Evolutionary conservation across 495 filamentous ascomycete species (phyloP), one percentile per base, ranked within the genome.

Genomic region (Chaetomidium leptoderma): DNA sequence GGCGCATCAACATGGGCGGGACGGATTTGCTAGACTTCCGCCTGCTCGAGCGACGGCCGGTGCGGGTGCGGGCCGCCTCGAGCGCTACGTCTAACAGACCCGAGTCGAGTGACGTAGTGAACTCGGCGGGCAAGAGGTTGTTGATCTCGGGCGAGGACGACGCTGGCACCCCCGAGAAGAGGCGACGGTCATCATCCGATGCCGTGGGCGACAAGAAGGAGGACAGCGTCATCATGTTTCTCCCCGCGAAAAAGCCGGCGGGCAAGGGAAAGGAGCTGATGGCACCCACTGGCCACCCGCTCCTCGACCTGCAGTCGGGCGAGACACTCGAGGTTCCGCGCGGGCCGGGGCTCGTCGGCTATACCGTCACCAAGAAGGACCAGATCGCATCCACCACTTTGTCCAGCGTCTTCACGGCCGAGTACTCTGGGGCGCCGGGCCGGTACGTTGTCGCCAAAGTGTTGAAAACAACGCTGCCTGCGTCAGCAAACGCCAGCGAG

Each of bases 381-480:
- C 71, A 70, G 17, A 77, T 79, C 40, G 75, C 75, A 3, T 65
- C 67, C n/a, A 74, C 76, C 3, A 66, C 65, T 9, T 66, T 74
- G 10, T 78, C 77, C 16, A 72, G 73, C 16, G 77, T 79, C n/a
- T 79, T 76, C 54, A 79, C 76, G 4, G 77, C 77, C 17, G 66
- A 74, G 44, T 67, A 78, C 52, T 75, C 76, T 6, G 59, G 68
- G 1, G 71, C 77, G 10, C 69, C 74, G 5, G 71, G 74, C 44
- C 67, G 73, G 21, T 66, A 74, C 40, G 75, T 79, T 43, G 77
- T 76, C 1, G 76, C 76, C 52, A 79, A 79, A 59, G 77, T 79
- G 1, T 70, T 79, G 39, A 78, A 77, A 63, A 79, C 77, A 0
- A 45, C 26, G 3, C 6, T 29, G 17, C 30, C 47, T 5, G 30